Evolutionary conservation across 768 basidiomycete species (phyloP), one percentile per base, ranked within the genome.

Genomic region (Mycena indigotica): DNA sequence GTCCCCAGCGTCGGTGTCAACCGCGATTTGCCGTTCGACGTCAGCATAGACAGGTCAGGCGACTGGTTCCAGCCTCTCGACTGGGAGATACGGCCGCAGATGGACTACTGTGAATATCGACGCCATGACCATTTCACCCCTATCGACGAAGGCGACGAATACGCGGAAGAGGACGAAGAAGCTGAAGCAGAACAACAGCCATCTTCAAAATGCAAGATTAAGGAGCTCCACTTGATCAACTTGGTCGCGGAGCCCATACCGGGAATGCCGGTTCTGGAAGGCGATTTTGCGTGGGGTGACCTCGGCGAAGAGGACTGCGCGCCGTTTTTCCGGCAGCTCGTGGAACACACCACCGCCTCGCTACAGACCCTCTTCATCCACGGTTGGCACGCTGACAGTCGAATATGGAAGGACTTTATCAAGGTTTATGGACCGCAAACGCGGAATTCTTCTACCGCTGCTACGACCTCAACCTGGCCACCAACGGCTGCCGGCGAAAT

Each of bases 331-430:
- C 46, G 46, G 24, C 6, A 28, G 10, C 23, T 48, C 6, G 46
- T 48, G 13, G 46, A 24, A 28, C 8, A 28, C 23, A 48, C 13
- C 15, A 13, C 21, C 24, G 25, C 13, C 12, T 48, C 46, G 6
- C 46, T 48, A 5, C 13, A 48, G 46, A 10, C 21, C 6, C 8
- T 48, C 12, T 13, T 4, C 25, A 48, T 48, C 8, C 46, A 26
- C 24, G 24, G 24, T 15, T 48, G 46, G 46, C 5, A 48, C 25
- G 24, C 46, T 12, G 46, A 48, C 23, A 48, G 46, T 48, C 46
- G 46, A n/a, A 28, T 48, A 12, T 48, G 46, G 46, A 48, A 48
- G 12, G 46, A 48, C 46, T 48, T 48, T n/a, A 28, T 48, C 46
- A 24, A 21, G 24, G 23, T 48, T 13, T 28, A 5, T 21, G 25